Evolutionary conservation across 805 yeast species (phyloP).

Genomic region (Suhomyces sp.): DNA sequence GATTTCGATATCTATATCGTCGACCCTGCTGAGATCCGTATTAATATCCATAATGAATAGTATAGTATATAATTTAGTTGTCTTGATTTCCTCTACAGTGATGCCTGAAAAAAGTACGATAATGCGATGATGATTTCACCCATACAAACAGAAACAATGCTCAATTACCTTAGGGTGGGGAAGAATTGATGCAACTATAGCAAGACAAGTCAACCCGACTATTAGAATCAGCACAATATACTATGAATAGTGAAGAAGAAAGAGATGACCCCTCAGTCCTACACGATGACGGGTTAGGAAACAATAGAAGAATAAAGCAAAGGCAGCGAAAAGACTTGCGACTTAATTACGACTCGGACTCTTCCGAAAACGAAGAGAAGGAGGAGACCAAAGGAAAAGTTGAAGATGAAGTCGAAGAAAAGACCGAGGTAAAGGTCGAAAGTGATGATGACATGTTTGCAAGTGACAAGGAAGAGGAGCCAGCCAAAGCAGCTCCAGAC

Average conservation of each 20-base stretch:
- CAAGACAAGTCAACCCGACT: not conserved
- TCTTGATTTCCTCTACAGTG: not conserved
- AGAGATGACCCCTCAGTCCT: not conserved
- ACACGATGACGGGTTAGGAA: constrained; percentile 12
- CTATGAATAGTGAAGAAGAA: constrained; percentile 3
- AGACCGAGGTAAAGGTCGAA: constrained; percentile 9
- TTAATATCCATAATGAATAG: not conserved
- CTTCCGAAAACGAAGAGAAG: constrained; percentile 15
- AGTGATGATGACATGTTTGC: constrained; percentile 46
- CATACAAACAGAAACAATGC: not conserved
- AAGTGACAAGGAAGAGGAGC: constrained; percentile 17
- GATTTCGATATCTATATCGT: constrained; percentile 1
- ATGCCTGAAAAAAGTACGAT: not conserved
- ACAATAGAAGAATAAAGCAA: constrained; percentile 11
- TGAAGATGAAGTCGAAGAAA: constrained; percentile 2
- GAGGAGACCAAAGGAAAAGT: not conserved
- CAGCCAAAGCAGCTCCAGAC: constrained; percentile 10
- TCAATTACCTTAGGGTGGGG: not conserved
- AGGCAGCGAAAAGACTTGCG: constrained; percentile 15
- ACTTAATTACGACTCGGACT: constrained; percentile 25
- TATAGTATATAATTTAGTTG: not conserved
- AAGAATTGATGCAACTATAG: not conserved
- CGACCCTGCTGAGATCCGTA: not conserved
- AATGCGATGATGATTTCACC: not conserved
- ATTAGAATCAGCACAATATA: not conserved